A percentile compares a stretch with the other conserved stretches of the same genome.
These are phyloP conservation scores for Russula dissimulans DNA, from an alignment of 768 basidiomycete genomes.

Conservation along the genomic window DNA sequence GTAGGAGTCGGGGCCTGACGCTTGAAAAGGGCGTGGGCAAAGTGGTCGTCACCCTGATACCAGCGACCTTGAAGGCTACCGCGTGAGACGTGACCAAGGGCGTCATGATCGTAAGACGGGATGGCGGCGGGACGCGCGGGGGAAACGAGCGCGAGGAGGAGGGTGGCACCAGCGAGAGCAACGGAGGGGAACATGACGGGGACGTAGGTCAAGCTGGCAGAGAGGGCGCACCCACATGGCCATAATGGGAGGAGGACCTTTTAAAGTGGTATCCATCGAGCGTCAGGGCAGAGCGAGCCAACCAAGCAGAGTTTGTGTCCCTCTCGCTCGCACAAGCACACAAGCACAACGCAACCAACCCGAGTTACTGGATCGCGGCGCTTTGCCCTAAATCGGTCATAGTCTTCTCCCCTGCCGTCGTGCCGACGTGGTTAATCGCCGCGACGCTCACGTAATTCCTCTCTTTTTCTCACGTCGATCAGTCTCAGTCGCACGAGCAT, in stretches of 20 bases:
- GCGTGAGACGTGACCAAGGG: not conserved
- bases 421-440: no score
- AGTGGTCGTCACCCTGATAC: slow-evolving; percentile 23
- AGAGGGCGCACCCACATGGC: not conserved
- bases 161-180: not conserved
- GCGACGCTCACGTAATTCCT: no score
- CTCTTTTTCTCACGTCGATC: no score
- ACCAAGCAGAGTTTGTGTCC: no score
- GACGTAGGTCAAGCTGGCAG: not conserved
- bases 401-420: no score
- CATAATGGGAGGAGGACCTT: not conserved
- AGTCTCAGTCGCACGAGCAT: no score
- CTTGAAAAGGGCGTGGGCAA: slow-evolving; percentile 23
- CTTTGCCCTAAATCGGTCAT: no score
- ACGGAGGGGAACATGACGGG: not conserved
- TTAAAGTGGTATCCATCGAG: not conserved
- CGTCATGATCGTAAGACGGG: not conserved
- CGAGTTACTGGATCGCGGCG: no score
- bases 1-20: slow-evolving; percentile 14
- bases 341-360: no score
- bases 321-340: no score
- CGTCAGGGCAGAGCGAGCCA: not conserved
- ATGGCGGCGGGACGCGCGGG: slow-evolving; percentile 4
- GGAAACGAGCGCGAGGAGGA: not conserved
- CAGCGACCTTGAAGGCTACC: slow-evolving; percentile 20